Percentiles rank a stretch among this genome's conserved stretches.
Evolutionary conservation across 2,329 filamentous ascomycete genomes (phyloP).

Genomic region (Pseudohalonectria lignicola): DNA sequence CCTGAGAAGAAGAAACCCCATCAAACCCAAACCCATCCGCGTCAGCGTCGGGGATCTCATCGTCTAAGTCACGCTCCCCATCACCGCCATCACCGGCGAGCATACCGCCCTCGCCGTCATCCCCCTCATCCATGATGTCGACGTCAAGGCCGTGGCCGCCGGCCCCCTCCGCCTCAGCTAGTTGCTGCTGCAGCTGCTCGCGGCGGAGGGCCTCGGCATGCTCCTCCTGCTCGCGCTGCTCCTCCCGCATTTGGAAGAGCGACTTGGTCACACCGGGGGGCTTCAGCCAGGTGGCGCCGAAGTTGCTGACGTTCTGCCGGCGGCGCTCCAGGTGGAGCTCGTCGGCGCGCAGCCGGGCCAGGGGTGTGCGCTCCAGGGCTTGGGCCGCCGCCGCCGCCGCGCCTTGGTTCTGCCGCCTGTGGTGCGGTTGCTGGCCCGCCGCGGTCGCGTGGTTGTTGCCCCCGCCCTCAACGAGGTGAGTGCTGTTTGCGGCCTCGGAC

Average conservation of each 20-base stretch:
- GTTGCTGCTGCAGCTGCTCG: conserved; percentile 61
- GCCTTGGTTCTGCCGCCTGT: conserved; percentile 9
- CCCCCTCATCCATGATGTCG: conserved; percentile 11
- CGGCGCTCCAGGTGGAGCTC: conserved; percentile 68
- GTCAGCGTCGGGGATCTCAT: conserved; percentile 61
- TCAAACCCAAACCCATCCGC: conserved; percentile 39
- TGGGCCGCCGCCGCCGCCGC: conserved; percentile 30
- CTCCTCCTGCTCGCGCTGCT: conserved; percentile 80
- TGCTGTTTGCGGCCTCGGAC: conserved; percentile 11
- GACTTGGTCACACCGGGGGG: conserved; percentile 85
- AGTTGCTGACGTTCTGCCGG: conserved; percentile 72
- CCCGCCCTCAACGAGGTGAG: conserved; percentile 7
- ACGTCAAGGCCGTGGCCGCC: conserved; percentile 22
- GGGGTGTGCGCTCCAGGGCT: conserved; percentile 47
- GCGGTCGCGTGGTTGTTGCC: conserved; percentile 11
- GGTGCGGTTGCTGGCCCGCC: conserved; percentile 17
- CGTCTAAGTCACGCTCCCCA: conserved; percentile 52
- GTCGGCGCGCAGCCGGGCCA: conserved; percentile 62
- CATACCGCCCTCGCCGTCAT: conserved; percentile 16
- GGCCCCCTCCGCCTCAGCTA: conserved; percentile 60
- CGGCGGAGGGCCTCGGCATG: conserved; percentile 63
- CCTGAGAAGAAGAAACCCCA: conserved; percentile 28
- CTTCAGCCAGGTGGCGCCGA: conserved; percentile 81
- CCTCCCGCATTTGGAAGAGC: conserved; percentile 79
- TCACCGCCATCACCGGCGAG: conserved; percentile 23